Conservation (phyloP, 2,329 filamentous ascomycete genomes). For the Aspergillus sp. region DNA sequence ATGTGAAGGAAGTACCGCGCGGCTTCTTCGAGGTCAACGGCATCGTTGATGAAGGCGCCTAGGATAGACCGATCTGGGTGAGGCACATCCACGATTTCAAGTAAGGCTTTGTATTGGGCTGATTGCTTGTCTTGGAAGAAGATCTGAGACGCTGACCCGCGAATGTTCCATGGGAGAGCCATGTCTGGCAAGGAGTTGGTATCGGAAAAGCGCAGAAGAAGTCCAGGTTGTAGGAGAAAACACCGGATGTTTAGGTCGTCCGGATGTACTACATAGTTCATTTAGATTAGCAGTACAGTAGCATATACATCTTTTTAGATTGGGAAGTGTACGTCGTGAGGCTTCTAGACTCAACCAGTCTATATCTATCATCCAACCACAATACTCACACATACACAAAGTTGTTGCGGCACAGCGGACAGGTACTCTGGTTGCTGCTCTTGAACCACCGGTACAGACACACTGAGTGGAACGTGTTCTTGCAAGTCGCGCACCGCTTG, state of each 20-base stretch:
- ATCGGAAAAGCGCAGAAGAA: too few species aligned
- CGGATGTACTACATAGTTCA: too few species aligned
- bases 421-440: conserved; percentile 82
- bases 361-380: conserved; percentile 8
- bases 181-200: too few species aligned
- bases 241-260: too few species aligned
- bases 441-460: conserved; percentile 98
- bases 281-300: too few species aligned
- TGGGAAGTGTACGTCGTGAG: too few species aligned
- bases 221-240: too few species aligned
- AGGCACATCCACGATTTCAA: conserved; percentile 8
- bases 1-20: conserved; percentile 7
- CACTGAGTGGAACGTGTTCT: conserved; percentile 80
- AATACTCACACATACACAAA: conserved; percentile 51
- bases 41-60: conserved; percentile 7
- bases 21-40: conserved; percentile 8
- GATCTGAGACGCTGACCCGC: conserved; percentile 10
- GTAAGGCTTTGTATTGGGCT: conserved; percentile 7
- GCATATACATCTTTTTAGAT: too few species aligned
- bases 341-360: too few species aligned
- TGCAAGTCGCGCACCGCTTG: conserved; percentile 85
- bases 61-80: conserved; percentile 12
- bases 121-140: conserved; percentile 10
- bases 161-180: conserved; percentile 8
- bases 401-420: conserved; percentile 83